Evolutionary conservation across 2,329 filamentous ascomycete genomes (phyloP).

Genomic region (Xylariaceae sp.): DNA sequence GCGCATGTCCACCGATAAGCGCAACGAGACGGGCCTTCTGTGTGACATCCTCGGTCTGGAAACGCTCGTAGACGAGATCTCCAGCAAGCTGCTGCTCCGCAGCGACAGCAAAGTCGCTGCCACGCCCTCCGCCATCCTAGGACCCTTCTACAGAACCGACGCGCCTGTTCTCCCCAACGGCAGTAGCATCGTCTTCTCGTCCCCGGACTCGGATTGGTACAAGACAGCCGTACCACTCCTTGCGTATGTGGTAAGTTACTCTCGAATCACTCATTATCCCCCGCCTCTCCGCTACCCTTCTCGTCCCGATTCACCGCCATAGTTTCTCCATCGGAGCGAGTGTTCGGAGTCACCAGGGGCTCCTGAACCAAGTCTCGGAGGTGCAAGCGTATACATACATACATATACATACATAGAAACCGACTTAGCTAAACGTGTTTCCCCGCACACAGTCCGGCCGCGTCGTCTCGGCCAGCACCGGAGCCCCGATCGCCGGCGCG

Average conservation of each 20-base stretch:
- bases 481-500: slow-evolving; percentile 65
- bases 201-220: slow-evolving; percentile 44
- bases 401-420: slow-evolving; percentile 24
- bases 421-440: slow-evolving; percentile 55
- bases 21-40: slow-evolving; percentile 70
- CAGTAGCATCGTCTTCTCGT: slow-evolving; percentile 62
- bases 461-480: slow-evolving; percentile 60
- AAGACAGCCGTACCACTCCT: slow-evolving; percentile 21
- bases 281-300: slow-evolving; percentile 58
- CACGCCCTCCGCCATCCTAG: slow-evolving; percentile 79
- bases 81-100: slow-evolving; percentile 61
- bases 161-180: slow-evolving; percentile 73
- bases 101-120: slow-evolving; percentile 64
- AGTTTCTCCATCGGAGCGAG: no score
- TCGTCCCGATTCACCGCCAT: slow-evolving; percentile 18
- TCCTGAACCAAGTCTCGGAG: background rate
- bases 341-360: no score
- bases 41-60: slow-evolving; percentile 74
- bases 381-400: background rate
- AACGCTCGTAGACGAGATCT: slow-evolving; percentile 80
- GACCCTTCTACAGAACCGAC: slow-evolving; percentile 80
- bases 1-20: slow-evolving; percentile 61
- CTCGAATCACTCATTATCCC: background rate
- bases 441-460: slow-evolving; percentile 39
- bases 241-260: background rate